phyloP scores from a whole-genome alignment of 2,329 filamentous ascomycete species.

The Clarireedia monteithiana region DNA sequence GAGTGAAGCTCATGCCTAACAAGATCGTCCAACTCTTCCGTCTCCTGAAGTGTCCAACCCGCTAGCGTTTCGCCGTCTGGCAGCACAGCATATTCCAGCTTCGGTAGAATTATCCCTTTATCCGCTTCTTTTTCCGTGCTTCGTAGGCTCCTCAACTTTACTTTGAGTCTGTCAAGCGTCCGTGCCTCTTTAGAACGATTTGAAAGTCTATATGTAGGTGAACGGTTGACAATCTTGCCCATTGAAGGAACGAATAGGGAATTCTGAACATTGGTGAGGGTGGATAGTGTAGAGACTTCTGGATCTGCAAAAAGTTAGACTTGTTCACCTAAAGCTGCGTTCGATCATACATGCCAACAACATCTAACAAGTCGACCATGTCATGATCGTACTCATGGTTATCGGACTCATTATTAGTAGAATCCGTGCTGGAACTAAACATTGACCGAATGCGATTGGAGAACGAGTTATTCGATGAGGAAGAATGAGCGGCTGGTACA shows the following conservation, averaged over 20 bases:
- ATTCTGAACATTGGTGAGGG: conserved; percentile 82
- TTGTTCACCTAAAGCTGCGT: neutral
- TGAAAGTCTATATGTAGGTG: conserved; percentile 29
- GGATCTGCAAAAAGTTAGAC: conserved; percentile 50
- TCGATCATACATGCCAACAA: conserved; percentile 45
- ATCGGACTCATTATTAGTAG: conserved; percentile 8
- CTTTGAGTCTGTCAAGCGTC: conserved; percentile 19
- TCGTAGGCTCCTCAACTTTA: conserved; percentile 14
- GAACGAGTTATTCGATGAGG: conserved; percentile 6
- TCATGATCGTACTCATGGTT: conserved; percentile 48
- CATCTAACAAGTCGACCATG: conserved; percentile 61
- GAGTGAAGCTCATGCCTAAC: conserved; percentile 87
- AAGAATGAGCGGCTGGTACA: neutral
- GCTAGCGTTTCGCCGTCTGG: conserved; percentile 65
- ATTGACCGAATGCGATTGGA: conserved; percentile 16
- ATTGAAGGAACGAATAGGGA: conserved; percentile 78
- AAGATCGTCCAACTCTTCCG: conserved; percentile 71
- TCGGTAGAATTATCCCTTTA: conserved; percentile 14
- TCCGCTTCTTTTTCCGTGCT: conserved; percentile 7
- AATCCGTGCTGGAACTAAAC: conserved; percentile 9
- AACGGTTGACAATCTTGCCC: conserved; percentile 63
- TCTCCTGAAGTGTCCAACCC: conserved; percentile 69
- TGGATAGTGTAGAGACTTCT: conserved; percentile 74
- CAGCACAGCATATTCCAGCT: conserved; percentile 57
- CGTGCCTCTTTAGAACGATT: conserved; percentile 12